phyloP scores from a whole-genome alignment of 768 basidiomycete genomes.

The Collybia nuda region DNA sequence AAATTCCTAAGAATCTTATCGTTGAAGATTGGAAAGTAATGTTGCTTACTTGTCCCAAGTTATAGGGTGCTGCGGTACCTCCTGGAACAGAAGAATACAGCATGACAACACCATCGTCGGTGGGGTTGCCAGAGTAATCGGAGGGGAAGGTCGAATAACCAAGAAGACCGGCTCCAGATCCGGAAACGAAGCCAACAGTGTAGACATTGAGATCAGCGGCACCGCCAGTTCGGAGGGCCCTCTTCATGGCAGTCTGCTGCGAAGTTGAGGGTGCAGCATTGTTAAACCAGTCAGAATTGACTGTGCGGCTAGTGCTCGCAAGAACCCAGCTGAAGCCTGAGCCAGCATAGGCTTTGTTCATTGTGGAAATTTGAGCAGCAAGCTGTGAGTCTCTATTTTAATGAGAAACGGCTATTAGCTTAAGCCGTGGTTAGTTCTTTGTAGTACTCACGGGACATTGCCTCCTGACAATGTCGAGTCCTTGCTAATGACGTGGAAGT shows the following conservation, averaged over 20 bases:
- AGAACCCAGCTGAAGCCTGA: constrained; percentile 39
- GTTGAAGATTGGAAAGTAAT: constrained; percentile 7
- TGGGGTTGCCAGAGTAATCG: constrained; percentile 34
- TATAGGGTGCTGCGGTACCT: constrained; percentile 40
- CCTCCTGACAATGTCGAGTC: constrained; percentile 34
- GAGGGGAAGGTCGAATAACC: constrained; percentile 57
- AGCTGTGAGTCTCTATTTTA: constrained; percentile 35
- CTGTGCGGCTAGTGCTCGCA: constrained; percentile 39
- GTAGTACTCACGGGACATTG: constrained; percentile 35
- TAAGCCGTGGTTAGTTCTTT: neutral
- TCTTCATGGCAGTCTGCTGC: constrained; percentile 50
- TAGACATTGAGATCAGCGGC: constrained; percentile 46
- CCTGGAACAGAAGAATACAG: constrained; percentile 41
- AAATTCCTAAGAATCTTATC: constrained; percentile 8
- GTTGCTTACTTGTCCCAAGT: constrained; percentile 35
- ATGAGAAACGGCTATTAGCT: neutral
- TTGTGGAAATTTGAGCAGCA: constrained; percentile 31
- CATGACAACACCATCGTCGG: constrained; percentile 51
- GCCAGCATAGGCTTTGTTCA: constrained; percentile 40
- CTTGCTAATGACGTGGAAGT: constrained; percentile 37
- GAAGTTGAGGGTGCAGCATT: constrained; percentile 31
- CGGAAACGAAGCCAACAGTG: constrained; percentile 43
- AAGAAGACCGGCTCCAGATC: constrained; percentile 41
- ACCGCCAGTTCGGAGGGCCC: constrained; percentile 38
- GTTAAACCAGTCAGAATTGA: constrained; percentile 49